Evolutionary conservation across 148 eudicot species (phyloP), one percentile per base, ranked within the genome.

Genomic region (Amaranthus hypochondriacus): DNA sequence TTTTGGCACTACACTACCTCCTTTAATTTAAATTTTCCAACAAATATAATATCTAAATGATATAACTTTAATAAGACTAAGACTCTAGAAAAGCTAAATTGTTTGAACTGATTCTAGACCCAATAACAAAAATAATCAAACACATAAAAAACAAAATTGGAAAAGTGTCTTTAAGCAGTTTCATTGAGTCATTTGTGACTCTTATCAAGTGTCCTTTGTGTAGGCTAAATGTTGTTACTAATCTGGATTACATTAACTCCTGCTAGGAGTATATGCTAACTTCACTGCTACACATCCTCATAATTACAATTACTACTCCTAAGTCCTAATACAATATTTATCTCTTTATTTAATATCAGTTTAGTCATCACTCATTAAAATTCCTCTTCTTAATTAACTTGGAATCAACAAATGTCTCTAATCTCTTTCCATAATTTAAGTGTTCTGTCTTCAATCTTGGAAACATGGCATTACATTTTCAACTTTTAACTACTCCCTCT

Each of bases 401-500:
- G 60, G 60, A 28, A 28, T 28, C 60, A 13, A 56, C 18, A 56
- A 56, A 21, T 56, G 60, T 56, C 60, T 56, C 9, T 13, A n/a
- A 56, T 61, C 4, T 62, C 47, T 47, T 64, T 47, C 68, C 68
- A 64, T 64, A 12, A 11, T 46, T 64, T 44, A 64, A 13, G 68
- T 64, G 28, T 3, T n/a, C 9, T 64, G 68, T 64, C 68, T 64
- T 64, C 68, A 14, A 6, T 47, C 21, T 13, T 46, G 52, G 68
- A 64, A 64, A 47, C 68, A 64, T 64, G 11, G 9, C 68, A 64
- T 64, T 44, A 46, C 21, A 64, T 14, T 64, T 51, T 47, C 48
- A 14, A 46, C 51, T 47, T 3, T 4, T 56, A 56, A 56, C 14
- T 56, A 11, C 58, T 7, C 0, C 5, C 44, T 18, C 10, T 59